Evolutionary conservation across 345 rosid genomes (phyloP).

Genomic region (Populus pruinosa): DNA sequence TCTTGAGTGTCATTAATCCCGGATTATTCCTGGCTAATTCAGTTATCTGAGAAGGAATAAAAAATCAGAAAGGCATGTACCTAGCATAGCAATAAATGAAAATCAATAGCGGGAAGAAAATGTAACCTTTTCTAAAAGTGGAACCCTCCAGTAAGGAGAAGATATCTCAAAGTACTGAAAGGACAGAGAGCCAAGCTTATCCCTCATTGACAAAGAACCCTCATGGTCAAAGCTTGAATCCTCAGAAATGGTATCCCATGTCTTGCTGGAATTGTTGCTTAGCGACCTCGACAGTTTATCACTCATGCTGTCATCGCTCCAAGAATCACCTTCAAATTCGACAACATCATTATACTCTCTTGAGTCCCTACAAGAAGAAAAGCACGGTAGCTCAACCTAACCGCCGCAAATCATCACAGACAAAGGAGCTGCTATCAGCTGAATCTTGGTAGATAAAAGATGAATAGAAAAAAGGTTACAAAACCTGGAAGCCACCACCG

Average conservation of each 20-base stretch:
- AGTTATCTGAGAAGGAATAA: conserved; percentile 33
- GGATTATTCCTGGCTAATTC: conserved; percentile 46
- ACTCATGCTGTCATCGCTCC: conserved; percentile 62
- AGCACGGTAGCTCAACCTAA: background rate
- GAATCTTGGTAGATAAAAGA: background rate
- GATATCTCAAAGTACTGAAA: conserved; percentile 56
- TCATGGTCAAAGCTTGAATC: conserved; percentile 52
- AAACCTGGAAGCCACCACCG: conserved; percentile 46
- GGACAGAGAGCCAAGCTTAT: conserved; percentile 52
- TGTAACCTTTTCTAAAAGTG: conserved; percentile 55
- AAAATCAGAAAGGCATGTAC: background rate
- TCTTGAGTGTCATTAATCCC: conserved; percentile 49
- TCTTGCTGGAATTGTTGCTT: conserved; percentile 55
- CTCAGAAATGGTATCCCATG: conserved; percentile 63
- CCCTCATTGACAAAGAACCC: conserved; percentile 21
- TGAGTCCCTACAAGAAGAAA: conserved; percentile 25
- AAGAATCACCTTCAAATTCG: conserved; percentile 54
- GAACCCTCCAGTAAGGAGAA: conserved; percentile 60
- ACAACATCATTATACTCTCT: conserved; percentile 27
- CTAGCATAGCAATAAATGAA: background rate
- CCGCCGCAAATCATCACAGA: background rate
- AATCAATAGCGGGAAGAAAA: background rate
- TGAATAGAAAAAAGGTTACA: background rate
- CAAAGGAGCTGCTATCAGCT: background rate
- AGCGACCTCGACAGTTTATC: conserved; percentile 57